These are phyloP conservation scores for Fomitopsis pulvina DNA, from an alignment of 768 basidiomycete genomes.

Conservation along the genomic window DNA sequence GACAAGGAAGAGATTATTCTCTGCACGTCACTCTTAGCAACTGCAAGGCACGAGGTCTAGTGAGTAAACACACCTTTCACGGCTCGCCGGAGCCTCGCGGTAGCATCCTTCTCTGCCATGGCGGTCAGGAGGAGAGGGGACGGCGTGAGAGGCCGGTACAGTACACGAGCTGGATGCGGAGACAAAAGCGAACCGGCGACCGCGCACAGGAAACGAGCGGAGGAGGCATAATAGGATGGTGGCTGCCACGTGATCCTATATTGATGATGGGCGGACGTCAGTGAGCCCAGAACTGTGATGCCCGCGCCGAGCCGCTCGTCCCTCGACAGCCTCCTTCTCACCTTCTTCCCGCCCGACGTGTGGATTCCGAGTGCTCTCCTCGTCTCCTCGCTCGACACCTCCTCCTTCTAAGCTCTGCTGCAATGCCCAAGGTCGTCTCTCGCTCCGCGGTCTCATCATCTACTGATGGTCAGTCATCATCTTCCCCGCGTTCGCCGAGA, in stretches of 20 bases:
- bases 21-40: constrained; percentile 32
- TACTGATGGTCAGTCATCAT: constrained; percentile 56
- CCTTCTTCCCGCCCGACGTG: too few relatives aligned
- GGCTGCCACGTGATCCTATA: constrained; percentile 13
- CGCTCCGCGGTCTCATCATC: constrained; percentile 86
- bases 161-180: constrained; percentile 8
- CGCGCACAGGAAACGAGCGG: constrained; percentile 13
- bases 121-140: constrained; percentile 20
- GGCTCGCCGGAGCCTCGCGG: constrained; percentile 67
- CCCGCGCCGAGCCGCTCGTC: too few relatives aligned
- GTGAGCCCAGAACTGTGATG: background rate
- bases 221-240: constrained; percentile 20
- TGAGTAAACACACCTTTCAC: constrained; percentile 53
- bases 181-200: constrained; percentile 12
- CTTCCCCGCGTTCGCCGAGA: constrained; percentile 3
- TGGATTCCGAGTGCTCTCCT: background rate
- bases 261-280: constrained; percentile 5
- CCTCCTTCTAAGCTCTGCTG: background rate
- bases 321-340: background rate
- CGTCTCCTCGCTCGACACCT: background rate
- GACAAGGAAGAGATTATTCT: constrained; percentile 92
- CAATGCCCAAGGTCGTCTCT: constrained; percentile 91
- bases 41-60: background rate
- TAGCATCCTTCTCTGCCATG: constrained; percentile 83
- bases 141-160: constrained; percentile 10